Base-by-base conservation (phyloP, 2,329 filamentous ascomycete genomes). In the Pseudogymnoascus sp. region DNA sequence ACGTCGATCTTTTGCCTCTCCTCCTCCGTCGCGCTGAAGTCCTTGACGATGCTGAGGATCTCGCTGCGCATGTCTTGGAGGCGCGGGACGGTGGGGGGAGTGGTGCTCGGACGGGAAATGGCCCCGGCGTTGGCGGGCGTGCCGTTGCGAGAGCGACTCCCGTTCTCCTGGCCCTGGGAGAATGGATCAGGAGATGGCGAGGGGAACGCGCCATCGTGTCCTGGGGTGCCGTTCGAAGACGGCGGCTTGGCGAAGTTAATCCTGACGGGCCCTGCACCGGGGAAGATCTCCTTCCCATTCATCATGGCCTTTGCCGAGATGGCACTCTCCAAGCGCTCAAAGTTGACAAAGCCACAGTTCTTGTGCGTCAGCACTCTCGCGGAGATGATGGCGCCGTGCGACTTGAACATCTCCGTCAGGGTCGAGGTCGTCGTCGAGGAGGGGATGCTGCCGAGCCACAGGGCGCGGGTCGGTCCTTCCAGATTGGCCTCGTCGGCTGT, bases 331-430 rank as follows among this genome's bases (percentile, higher is more conserved):
- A 95, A 78, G 64, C 86, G 88, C 76, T 97, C 92, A 72, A 96
- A 99, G 76, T 99, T 99, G 73, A 99, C 93, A 70, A 99, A 99
- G 2, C 93, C 95, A 74, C 95, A 99, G 76, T 96, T 97, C 82
- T 99, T 99, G 80, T 99, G 92, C 0, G 95, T 97, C 66, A 99
- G 81, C 4, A 99, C 95, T 67, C 95, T 85, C 29, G 91, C 93
- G 3, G 93, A 97, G 68, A 95, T 83, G 67, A 99, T 96, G 2
- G 89, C 84, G 8, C 95, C 95, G 69, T 95, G 96, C n/a, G 87
- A 84, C 74, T 91, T 90, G 79, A 99, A 99, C 78, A 97, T 96
- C 68, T 96, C 92, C 64, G 91, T 91, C 65, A 99, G 79, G 0
- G 95, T 97, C 1, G 93, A 96, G 10, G 95, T 93, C 0, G 95